phyloP scores from a whole-genome alignment of 2,329 filamentous ascomycete genomes.

The Nigrograna mackinnonii region DNA sequence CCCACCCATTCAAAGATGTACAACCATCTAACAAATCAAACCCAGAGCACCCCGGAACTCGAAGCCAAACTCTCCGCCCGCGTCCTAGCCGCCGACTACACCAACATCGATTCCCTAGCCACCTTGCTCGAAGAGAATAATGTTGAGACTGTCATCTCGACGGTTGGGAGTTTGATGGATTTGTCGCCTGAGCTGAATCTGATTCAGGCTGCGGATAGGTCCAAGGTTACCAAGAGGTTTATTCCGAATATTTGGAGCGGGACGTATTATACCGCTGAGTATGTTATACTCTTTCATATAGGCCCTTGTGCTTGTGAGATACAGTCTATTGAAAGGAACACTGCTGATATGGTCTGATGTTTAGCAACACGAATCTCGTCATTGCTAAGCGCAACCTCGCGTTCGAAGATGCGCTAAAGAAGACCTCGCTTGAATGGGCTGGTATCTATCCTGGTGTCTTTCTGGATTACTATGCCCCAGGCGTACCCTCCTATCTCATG shows the following conservation, averaged over 20 bases:
- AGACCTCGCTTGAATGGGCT: slow-evolving; percentile 29
- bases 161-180: slow-evolving; percentile 37
- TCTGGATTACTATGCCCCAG: slow-evolving; percentile 34
- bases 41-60: no score
- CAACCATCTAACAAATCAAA: no score
- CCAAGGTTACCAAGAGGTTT: slow-evolving; percentile 15
- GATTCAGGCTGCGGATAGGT: slow-evolving; percentile 12
- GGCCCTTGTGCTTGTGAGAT: not conserved
- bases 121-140: slow-evolving; percentile 40
- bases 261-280: slow-evolving; percentile 13
- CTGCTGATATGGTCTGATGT: not conserved
- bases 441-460: slow-evolving; percentile 28
- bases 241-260: slow-evolving; percentile 20
- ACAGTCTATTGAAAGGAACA: not conserved
- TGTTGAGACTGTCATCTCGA: slow-evolving; percentile 51
- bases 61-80: no score
- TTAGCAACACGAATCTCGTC: not conserved
- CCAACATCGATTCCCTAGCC: slow-evolving; percentile 28
- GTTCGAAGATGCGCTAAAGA: slow-evolving; percentile 7
- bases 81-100: slow-evolving; percentile 36
- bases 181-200: slow-evolving; percentile 15
- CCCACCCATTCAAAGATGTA: no score
- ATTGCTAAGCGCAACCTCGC: not conserved
- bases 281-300: slow-evolving; percentile 1
- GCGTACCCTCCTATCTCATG: slow-evolving; percentile 17